A percentile compares a stretch with the other conserved stretches of the same genome.
These are phyloP conservation scores for Cystoderma amianthinum DNA, from an alignment of 768 basidiomycete genomes.

Conservation along the genomic window DNA sequence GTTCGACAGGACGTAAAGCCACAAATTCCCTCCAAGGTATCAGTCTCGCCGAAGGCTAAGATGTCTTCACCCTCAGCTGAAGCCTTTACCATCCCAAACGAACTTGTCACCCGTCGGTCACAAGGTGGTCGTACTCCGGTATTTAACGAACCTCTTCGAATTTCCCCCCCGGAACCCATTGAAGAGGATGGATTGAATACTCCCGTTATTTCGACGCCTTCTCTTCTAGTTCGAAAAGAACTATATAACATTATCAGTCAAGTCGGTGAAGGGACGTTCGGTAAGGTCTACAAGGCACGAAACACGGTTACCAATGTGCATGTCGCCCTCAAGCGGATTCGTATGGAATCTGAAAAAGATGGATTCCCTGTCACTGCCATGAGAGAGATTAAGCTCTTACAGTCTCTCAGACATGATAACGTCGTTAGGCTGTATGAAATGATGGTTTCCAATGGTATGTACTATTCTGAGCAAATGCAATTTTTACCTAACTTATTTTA, in stretches of 20 bases:
- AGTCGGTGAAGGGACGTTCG: slow-evolving; percentile 98
- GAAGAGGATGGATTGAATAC: slow-evolving; percentile 1
- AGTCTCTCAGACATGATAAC: slow-evolving; percentile 85
- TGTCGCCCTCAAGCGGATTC: slow-evolving; percentile 92
- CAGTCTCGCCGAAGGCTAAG: not conserved
- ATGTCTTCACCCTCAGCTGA: too few relatives aligned
- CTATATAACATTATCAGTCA: slow-evolving; percentile 85
- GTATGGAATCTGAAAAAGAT: slow-evolving; percentile 96
- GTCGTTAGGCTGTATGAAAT: slow-evolving; percentile 90
- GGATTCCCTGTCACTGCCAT: slow-evolving; percentile 99
- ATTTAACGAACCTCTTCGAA: not conserved
- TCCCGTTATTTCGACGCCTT: slow-evolving; percentile 7
- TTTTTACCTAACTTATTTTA: slow-evolving; percentile 21
- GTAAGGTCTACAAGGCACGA: slow-evolving; percentile 93
- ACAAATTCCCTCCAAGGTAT: not conserved
- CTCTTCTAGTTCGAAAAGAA: slow-evolving; percentile 30
- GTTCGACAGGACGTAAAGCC: not conserved
- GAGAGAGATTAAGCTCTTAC: slow-evolving; percentile 96
- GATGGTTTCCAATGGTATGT: slow-evolving; percentile 94
- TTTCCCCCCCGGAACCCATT: not conserved
- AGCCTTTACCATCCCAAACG: not conserved
- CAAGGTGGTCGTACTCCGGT: not conserved
- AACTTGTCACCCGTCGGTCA: not conserved
- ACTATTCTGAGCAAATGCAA: not conserved
- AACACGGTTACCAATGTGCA: slow-evolving; percentile 69